phyloP scores from a whole-genome alignment of 1,284 basidiomycete genomes.

The Calocybe gambosa region DNA sequence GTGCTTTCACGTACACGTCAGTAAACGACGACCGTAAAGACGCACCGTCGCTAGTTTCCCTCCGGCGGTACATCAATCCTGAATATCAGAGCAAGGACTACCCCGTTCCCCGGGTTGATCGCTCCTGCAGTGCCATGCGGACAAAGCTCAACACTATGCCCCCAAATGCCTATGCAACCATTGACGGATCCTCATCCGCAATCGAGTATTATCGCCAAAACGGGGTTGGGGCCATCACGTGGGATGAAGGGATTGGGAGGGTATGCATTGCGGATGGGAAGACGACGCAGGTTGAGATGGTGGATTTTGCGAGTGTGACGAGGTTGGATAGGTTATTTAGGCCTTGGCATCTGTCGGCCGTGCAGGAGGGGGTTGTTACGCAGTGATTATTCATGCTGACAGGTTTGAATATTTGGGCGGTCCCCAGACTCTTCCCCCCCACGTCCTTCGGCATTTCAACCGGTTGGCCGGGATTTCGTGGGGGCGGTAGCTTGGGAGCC shows the following conservation, averaged over 20 bases:
- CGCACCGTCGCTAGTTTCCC: conserved; percentile 25
- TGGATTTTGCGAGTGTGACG: conserved; percentile 33
- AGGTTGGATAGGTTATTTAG: conserved; percentile 24
- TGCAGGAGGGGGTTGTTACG: no score
- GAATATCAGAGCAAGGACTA: conserved; percentile 21
- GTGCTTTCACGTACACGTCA: conserved; percentile 43
- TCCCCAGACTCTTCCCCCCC: no score
- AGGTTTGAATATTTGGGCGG: no score
- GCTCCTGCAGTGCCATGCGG: conserved; percentile 2
- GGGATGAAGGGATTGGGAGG: conserved; percentile 41
- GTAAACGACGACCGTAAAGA: conserved; percentile 28
- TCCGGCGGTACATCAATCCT: conserved; percentile 33
- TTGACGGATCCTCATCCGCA: conserved; percentile 11
- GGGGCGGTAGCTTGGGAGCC: no score
- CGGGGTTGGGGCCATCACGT: conserved; percentile 34
- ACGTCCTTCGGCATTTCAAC: no score
- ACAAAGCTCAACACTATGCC: conserved; percentile 11
- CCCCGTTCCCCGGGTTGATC: conserved; percentile 13
- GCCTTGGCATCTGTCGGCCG: no score
- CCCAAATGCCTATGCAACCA: conserved; percentile 14
- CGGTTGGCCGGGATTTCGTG: no score
- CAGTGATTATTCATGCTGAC: no score
- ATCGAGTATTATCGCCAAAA: conserved; percentile 19
- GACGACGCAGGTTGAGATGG: conserved; percentile 26
- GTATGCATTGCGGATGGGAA: conserved; percentile 31